A percentile compares a stretch with the other conserved stretches of the same genome.
These are phyloP conservation scores for Rhizophagus sp. DNA, from an alignment of 192 early-diverging fungal genomes.

Conservation along the genomic window DNA sequence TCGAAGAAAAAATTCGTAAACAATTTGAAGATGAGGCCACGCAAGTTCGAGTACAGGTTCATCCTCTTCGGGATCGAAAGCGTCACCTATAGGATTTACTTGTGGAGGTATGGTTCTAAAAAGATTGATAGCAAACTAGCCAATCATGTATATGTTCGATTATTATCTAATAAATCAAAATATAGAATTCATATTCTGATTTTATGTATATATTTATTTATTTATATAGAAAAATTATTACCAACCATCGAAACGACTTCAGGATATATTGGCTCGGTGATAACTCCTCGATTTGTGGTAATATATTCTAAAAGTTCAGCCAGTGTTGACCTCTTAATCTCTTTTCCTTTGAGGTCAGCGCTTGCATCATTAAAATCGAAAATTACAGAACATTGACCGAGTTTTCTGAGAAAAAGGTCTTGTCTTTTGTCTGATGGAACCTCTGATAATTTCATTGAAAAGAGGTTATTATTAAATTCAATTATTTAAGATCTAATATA, in stretches of 20 bases:
- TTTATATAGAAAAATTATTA: neutral
- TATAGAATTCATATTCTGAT: neutral
- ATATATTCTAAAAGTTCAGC: slow-evolving; percentile 95
- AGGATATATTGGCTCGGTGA: slow-evolving; percentile 88
- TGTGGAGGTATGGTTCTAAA: slow-evolving; percentile 97
- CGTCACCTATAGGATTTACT: slow-evolving; percentile 92
- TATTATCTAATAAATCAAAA: slow-evolving; percentile 26
- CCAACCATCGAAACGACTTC: slow-evolving; percentile 93
- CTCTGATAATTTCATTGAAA: slow-evolving; percentile 49
- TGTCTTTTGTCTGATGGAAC: slow-evolving; percentile 79
- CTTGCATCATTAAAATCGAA: slow-evolving; percentile 96
- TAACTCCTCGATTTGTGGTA: slow-evolving; percentile 81
- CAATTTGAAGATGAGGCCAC: slow-evolving; percentile 98
- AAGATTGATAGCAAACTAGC: slow-evolving; percentile 88
- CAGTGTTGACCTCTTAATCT: slow-evolving; percentile 91
- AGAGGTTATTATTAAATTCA: neutral
- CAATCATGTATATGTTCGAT: slow-evolving; percentile 19
- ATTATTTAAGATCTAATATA: neutral
- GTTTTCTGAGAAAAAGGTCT: slow-evolving; percentile 88
- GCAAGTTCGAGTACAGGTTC: slow-evolving; percentile 95
- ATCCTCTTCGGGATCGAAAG: slow-evolving; percentile 99
- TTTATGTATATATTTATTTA: slow-evolving; percentile 4
- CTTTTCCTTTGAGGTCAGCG: slow-evolving; percentile 89
- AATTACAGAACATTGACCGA: slow-evolving; percentile 87
- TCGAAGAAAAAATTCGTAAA: slow-evolving; percentile 97